Evolutionary conservation across 306 rosid species (phyloP).

Genomic region (Rosa multiflora): DNA sequence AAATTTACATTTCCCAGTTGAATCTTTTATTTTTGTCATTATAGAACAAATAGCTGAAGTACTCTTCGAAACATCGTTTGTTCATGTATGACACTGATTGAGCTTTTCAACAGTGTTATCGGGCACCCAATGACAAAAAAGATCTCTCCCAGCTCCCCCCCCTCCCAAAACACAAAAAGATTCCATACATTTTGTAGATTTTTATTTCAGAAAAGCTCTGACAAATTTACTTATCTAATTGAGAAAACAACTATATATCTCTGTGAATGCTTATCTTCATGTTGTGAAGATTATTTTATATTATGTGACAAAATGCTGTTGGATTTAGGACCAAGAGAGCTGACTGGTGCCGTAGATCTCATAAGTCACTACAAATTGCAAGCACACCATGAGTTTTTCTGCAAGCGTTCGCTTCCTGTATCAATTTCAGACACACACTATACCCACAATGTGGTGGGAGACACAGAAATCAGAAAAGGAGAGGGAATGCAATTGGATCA

Average conservation of each 20-base stretch:
- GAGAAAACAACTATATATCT: background rate
- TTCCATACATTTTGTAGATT: background rate
- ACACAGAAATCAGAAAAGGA: constrained; percentile 92
- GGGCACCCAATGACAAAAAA: background rate
- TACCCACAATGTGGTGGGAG: constrained; percentile 86
- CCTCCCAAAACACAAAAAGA: background rate
- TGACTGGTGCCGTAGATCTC: constrained; percentile 93
- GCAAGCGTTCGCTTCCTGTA: constrained; percentile 90
- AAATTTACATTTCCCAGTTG: background rate
- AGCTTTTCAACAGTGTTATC: background rate
- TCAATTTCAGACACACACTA: constrained; percentile 87
- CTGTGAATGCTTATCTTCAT: background rate
- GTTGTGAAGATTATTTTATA: background rate
- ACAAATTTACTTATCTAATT: background rate
- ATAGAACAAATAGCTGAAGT: background rate
- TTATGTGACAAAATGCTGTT: constrained; percentile 27
- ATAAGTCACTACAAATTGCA: constrained; percentile 80
- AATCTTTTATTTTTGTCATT: background rate
- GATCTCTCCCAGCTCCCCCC: background rate
- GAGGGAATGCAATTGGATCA: constrained; percentile 98
- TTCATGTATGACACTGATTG: background rate
- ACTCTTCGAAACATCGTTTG: background rate
- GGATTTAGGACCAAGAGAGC: constrained; percentile 81
- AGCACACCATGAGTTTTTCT: constrained; percentile 86
- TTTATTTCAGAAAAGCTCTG: background rate